Conservation (phyloP, 176 grass and related monocot species). For the Bothriochloa decipiens region DNA sequence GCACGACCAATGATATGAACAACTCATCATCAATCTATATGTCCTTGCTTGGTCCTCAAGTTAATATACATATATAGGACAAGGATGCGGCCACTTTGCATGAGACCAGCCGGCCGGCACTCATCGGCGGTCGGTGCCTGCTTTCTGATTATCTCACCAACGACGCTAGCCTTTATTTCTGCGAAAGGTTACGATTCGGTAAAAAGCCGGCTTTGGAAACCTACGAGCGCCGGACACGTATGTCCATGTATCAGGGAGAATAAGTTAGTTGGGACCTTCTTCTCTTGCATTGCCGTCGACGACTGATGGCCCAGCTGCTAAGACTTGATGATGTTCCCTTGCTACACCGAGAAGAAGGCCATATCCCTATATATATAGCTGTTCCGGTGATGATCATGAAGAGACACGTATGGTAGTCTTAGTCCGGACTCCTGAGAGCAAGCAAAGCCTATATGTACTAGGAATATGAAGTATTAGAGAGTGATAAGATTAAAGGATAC, state of each 20-base stretch:
- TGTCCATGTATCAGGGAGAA: not conserved
- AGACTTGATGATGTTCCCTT: not conserved
- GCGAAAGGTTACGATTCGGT: not conserved
- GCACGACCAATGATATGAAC: not conserved
- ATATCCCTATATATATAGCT: not conserved
- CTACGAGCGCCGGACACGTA: slow-evolving; percentile 12
- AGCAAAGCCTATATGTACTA: not conserved
- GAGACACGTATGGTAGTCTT: not conserved
- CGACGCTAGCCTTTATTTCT: not conserved
- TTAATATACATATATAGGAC: slow-evolving; percentile 5
- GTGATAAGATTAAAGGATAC: too few species aligned
- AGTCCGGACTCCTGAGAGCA: not conserved
- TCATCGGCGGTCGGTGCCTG: not conserved
- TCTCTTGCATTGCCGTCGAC: not conserved
- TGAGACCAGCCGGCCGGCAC: not conserved
- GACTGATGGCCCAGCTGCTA: not conserved
- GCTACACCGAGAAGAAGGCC: not conserved
- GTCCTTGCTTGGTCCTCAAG: slow-evolving; percentile 35
- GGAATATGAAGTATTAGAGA: too few species aligned
- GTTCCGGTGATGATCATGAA: not conserved
- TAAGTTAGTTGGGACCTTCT: not conserved
- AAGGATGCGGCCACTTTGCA: not conserved
- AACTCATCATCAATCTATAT: not conserved
- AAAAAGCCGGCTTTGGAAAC: slow-evolving; percentile 3
- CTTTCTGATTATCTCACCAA: not conserved